Evolutionary conservation across 2,329 filamentous ascomycete genomes (phyloP).

Genomic region (Exophiala sp.): DNA sequence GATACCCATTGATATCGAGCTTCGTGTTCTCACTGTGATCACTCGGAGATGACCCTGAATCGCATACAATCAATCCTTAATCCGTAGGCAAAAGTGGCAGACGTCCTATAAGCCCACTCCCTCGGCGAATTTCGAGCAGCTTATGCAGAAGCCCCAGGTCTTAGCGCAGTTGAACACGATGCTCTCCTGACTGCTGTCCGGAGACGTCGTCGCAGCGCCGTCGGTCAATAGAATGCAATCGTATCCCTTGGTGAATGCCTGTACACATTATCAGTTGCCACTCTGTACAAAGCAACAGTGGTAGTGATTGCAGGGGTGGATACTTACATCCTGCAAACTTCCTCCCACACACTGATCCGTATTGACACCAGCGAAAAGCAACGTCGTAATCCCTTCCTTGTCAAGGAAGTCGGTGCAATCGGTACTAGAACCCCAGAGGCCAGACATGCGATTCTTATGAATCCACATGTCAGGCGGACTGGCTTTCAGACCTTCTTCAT

Average conservation of each 20-base stretch:
- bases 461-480: slow-evolving; percentile 48
- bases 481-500: slow-evolving; percentile 31
- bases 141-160: slow-evolving; percentile 26
- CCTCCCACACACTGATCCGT: slow-evolving; percentile 56
- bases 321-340: slow-evolving; percentile 48
- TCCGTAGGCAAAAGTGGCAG: not conserved
- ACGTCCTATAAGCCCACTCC: slow-evolving; percentile 11
- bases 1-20: too few relatives aligned
- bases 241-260: slow-evolving; percentile 53
- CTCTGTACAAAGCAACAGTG: too few relatives aligned
- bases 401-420: slow-evolving; percentile 44
- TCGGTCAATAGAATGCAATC: slow-evolving; percentile 57
- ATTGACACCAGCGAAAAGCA: slow-evolving; percentile 59
- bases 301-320: not conserved
- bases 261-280: not conserved
- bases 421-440: slow-evolving; percentile 50
- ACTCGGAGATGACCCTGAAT: not conserved
- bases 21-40: not conserved
- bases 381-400: slow-evolving; percentile 42
- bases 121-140: slow-evolving; percentile 24
- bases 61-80: not conserved
- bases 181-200: slow-evolving; percentile 24
- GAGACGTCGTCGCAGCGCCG: slow-evolving; percentile 48
- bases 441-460: slow-evolving; percentile 58
- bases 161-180: slow-evolving; percentile 28